Evolutionary conservation across 148 eudicot species (phyloP), one percentile per base, ranked within the genome.

Genomic region (Euryodendron excelsum): DNA sequence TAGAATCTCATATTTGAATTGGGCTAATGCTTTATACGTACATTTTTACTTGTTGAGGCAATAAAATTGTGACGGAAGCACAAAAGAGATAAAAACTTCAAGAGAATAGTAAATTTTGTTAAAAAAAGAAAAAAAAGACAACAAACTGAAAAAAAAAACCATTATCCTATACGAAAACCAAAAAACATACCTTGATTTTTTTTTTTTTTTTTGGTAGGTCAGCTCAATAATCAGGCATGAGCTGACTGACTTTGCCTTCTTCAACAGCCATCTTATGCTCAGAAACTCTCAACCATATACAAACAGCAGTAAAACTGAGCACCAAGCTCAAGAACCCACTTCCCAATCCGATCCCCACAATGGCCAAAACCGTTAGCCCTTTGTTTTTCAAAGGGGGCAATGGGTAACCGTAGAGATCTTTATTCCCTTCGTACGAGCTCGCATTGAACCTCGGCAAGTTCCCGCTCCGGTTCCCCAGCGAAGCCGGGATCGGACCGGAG

Each of bases 341-440:
- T 3, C 90, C 93, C 53, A 90, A 77, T 30, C 93, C 93, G 65
- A 90, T 90, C 73, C 88, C 88, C 9, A 90, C 93, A 53, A 90
- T 90, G 1, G 89, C 90, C 75, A 82, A 21, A 0, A 87, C 50
- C 0, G 93, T 85, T 0, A 90, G 6, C 31, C 93, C 91, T 28
- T 69, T 82, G 5, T 28, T 78, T 68, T 75, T 86, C 36, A 81
- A 76, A 1, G 82, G 75, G 25, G 81, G 84, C 17, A 90, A 64
- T 0, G 93, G 91, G 66, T 85, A 90, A 11, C 93, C 93, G 18
- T 78, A 90, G 15, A 90, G 68, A 0, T 83, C 93, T 78, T 79
- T 82, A 44, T 90, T 90, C 78, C 89, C 93, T 52, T 55, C 72
- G 53, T 86, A 90, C 74, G 86, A 86, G 31, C 83, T 75, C 73